Evolutionary conservation across 495 filamentous ascomycete genomes (phyloP), one percentile per base, ranked within the genome.

Genomic region (Cercophora samala): DNA sequence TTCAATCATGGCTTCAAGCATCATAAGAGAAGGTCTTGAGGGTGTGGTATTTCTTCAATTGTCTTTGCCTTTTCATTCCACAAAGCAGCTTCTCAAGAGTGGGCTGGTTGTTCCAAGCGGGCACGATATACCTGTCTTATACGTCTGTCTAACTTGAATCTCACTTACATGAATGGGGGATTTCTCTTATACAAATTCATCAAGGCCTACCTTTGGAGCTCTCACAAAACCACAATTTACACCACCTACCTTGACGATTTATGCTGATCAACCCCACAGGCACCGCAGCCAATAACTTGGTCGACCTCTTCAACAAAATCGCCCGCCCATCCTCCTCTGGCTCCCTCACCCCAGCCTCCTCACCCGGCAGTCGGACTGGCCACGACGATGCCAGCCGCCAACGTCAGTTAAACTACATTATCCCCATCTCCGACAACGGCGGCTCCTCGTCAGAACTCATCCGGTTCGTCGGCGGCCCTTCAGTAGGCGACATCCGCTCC

Each of bases 361-460:
- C 37, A 46, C 13, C 13, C 37, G 15, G 5, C 37, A 46, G 37
- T 46, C 6, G 13, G 0, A 46, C 8, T 46, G 37, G 37, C 37
- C 13, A 8, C 37, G 1, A 46, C 8, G 37, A 46, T 9, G 13
- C 3, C 15, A 46, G 15, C 75, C 90, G 89, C 62, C 77, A 85
- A 46, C 90, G 90, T 66, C 81, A 82, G 23, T 82, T 96, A 56
- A 91, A 84, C 74, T 94, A 96, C 72, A 85, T 97, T 65, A 96
- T 98, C 63, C 94, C 94, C 18, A 96, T 97, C 72, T 92, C 89
- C 69, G 94, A 98, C 77, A 98, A 98, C 80, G 94, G 94, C 26
- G 94, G 94, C 19, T 93, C 89, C 37, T 93, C 93, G 0, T 94
- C 91, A 6, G 94, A 98, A 79, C 77, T 97, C 70, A 94, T 97